phyloP scores from a whole-genome alignment of 2,329 filamentous ascomycete species.

The Cladosporium sp. region DNA sequence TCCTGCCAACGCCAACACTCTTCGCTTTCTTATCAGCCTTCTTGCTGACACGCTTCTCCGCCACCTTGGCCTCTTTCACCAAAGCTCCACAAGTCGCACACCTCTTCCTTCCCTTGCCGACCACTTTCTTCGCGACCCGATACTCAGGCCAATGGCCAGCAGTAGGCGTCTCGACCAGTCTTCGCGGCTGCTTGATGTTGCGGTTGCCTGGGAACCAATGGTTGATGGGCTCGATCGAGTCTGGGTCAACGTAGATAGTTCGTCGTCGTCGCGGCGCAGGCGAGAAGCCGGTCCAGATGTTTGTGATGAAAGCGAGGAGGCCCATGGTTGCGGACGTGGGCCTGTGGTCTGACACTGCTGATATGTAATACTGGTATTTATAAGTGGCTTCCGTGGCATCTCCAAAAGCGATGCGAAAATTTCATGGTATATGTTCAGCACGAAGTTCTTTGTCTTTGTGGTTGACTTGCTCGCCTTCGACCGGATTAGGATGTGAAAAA shows the following conservation, averaged over 20 bases:
- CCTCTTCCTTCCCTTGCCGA: neutral
- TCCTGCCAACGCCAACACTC: neutral
- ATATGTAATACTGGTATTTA: neutral
- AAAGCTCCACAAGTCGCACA: neutral
- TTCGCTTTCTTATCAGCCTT: neutral
- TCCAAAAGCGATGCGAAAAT: neutral
- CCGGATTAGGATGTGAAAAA: neutral
- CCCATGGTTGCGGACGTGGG: neutral
- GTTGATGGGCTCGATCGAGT: constrained; percentile 10
- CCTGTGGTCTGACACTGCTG: no score
- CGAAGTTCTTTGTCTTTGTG: neutral
- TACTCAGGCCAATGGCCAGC: neutral
- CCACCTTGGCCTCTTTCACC: neutral
- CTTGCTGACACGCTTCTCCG: neutral
- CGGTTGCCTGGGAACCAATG: constrained; percentile 10
- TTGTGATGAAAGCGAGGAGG: neutral
- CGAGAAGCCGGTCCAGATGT: constrained; percentile 1
- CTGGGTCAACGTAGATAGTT: neutral
- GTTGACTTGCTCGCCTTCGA: no score
- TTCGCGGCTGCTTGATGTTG: neutral
- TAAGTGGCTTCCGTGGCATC: neutral
- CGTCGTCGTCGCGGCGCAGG: neutral
- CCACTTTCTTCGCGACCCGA: neutral
- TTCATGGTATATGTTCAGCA: neutral
- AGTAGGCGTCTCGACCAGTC: constrained; percentile 6